Base-by-base conservation (phyloP, 257 asterid genomes). In the Salvia hispanica region DNA sequence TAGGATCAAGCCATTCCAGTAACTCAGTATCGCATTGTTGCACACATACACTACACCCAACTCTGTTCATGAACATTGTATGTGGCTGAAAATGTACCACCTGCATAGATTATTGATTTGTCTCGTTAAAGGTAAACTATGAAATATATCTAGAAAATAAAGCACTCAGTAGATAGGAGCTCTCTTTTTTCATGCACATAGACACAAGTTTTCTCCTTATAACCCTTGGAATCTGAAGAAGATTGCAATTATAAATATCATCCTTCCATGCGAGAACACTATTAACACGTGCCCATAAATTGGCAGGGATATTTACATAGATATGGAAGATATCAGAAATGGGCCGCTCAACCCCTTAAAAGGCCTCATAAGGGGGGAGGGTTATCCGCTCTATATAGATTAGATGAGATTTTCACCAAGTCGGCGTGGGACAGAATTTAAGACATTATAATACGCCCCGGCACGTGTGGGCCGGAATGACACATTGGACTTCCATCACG, bases 11-110 rank as follows among this genome's bases (percentile, higher is more conserved):
- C 95, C 96, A 91, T 72, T 90, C 89, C 61, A 77, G 46, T 33
- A 79, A 80, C 66, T 87, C 88, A 67, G 95, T 81, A 77, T 84
- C 89, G 77, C 85, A 81, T 71, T 94, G 99, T 72, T 65, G 82
- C 75, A 94, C 44, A 77, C 96, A 91, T 73, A 94, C 69, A 68
- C 89, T 78, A 76, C 77, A 74, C 44, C 99, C 99, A 59, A 83
- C 83, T 84, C 97, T 82, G 84, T 94, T 94, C 66, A 87, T 54
- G 77, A 83, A 84, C 84, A 88, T 72, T 18, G 95, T 84, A 72
- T 88, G 96, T 61, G 99, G 99, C 82, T 91, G 99, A 79, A 90
- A 84, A 83, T 94, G 96, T 73, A 94, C 86, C 60, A 91, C 99
- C 99, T 94, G 87, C 76, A 85, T 11, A 59, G 47, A 70, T 64